Base-by-base conservation (phyloP, 2,329 filamentous ascomycete genomes). In the Paecilomyces variotii region DNA sequence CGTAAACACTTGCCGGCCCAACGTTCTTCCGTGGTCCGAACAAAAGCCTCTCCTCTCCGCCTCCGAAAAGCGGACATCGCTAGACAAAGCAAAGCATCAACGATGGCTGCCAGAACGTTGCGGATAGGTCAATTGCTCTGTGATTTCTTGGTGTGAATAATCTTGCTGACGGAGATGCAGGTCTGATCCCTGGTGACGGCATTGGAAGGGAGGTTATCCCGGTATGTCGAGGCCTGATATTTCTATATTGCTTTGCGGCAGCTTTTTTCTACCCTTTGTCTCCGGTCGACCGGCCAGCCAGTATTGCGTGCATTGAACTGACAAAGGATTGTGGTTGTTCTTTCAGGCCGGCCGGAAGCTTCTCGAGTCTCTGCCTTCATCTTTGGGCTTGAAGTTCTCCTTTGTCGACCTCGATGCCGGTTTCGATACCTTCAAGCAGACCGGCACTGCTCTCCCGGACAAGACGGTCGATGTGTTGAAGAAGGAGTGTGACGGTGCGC, bases 181-280 rank as follows among this genome's bases (percentile, higher is more conserved):
- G 92, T 75, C 89, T 97, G 69, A 97, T 99, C 74, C 90, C 94
- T 69, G 94, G 94, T 72, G 94, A 99, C 79, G 94, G 94, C 77
- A 99, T 99, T 78, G 94, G 94, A 78, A 90, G 90, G 74, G 94
- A 99, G 79, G 94, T 99, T 75, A 97, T 99, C 76, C 94, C 94
- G 65, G 89, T 80, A 71, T 60, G 71, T 60, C 59, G 19, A n/a
- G 56, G 19, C 28, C 30, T 54, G n/a, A 56, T 53, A 34, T 64
- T 57, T 45, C 39, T 24, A 45, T 45, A 45, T 45, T 45, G 50
- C 45, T 39, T 45, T n/a, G 28, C 52, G 54, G 39, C 28, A 51
- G 45, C 12, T 39, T 52, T 32, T 19, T 12, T n/a, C 26, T 39
- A 60, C 19, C 57, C 54, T 11, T 19, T 57, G 35, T 55, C 49